These are phyloP conservation scores for Lachancea meyersii DNA, from an alignment of 805 yeast genomes.

Conservation along the genomic window DNA sequence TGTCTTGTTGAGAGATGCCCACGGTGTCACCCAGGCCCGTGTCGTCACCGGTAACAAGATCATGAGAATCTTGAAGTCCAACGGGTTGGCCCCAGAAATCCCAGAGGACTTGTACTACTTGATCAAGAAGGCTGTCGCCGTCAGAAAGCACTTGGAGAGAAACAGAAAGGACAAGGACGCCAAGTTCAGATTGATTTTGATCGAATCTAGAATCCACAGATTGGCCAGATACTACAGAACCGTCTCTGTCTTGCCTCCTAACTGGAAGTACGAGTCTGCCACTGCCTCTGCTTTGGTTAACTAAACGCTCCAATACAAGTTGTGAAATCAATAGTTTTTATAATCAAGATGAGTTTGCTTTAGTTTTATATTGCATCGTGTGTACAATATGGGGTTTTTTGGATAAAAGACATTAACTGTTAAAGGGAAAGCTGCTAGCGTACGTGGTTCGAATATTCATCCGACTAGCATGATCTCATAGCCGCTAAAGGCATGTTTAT, in stretches of 20 bases:
- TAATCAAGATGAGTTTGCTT: conserved; percentile 1
- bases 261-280: conserved; percentile 99
- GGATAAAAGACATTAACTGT: too few relatives aligned
- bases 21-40: conserved; percentile 98
- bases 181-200: conserved; percentile 99
- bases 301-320: conserved; percentile 41
- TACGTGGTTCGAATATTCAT: too few relatives aligned
- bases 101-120: conserved; percentile 99
- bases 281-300: conserved; percentile 99
- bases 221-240: conserved; percentile 99
- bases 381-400: neutral
- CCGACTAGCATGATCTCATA: too few relatives aligned
- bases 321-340: neutral
- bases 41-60: conserved; percentile 99
- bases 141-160: conserved; percentile 99
- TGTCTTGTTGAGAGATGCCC: conserved; percentile 98
- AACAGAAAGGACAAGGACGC: conserved; percentile 99
- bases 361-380: conserved; percentile 3
- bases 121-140: conserved; percentile 99
- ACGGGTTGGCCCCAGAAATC: conserved; percentile 99
- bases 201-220: conserved; percentile 99
- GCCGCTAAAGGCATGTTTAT: too few relatives aligned
- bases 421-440: too few relatives aligned
- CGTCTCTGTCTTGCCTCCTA: conserved; percentile 97
- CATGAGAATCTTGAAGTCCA: conserved; percentile 96